Conservation (phyloP, 2,329 filamentous ascomycete genomes). For the Nannizziopsis arthrosporioides region DNA sequence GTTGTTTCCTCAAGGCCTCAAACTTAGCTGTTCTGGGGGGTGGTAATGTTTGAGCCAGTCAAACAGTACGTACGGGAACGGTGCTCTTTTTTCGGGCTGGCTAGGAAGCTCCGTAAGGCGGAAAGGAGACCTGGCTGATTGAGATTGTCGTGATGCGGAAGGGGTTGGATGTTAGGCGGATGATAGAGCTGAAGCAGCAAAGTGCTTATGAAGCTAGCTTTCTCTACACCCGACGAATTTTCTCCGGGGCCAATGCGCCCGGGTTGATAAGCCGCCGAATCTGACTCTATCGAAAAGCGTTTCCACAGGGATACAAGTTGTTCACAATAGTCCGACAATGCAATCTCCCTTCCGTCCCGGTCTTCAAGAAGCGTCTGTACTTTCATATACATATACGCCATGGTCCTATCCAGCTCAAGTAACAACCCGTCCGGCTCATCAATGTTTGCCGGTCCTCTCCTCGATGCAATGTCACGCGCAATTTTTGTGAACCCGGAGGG, state of each 20-base stretch:
- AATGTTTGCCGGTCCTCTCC: constrained; percentile 46
- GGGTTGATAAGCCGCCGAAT: constrained; percentile 32
- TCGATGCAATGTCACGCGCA: constrained; percentile 56
- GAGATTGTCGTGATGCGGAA: constrained; percentile 17
- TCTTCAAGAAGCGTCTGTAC: constrained; percentile 24
- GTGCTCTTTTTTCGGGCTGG: constrained; percentile 20
- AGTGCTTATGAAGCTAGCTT: constrained; percentile 67
- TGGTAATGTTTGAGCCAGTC: constrained; percentile 72
- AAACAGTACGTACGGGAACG: constrained; percentile 66
- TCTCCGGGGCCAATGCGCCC: constrained; percentile 55
- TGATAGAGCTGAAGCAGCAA: constrained; percentile 72
- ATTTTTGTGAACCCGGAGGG: constrained; percentile 57
- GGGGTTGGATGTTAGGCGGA: constrained; percentile 36
- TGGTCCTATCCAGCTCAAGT: constrained; percentile 59
- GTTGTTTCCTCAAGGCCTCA: constrained; percentile 49
- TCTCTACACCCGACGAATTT: constrained; percentile 52
- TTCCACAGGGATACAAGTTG: constrained; percentile 29
- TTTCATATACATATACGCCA: constrained; percentile 51
- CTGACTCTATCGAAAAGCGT: constrained; percentile 27
- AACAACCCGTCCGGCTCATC: constrained; percentile 61
- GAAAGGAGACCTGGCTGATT: constrained; percentile 18
- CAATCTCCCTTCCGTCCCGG: constrained; percentile 21
- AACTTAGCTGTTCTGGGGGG: constrained; percentile 59
- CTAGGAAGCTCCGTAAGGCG: constrained; percentile 24
- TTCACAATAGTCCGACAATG: constrained; percentile 27